These are phyloP conservation scores for Botryobasidium botryosum DNA, from an alignment of 768 basidiomycete species.

Conservation along the genomic window DNA sequence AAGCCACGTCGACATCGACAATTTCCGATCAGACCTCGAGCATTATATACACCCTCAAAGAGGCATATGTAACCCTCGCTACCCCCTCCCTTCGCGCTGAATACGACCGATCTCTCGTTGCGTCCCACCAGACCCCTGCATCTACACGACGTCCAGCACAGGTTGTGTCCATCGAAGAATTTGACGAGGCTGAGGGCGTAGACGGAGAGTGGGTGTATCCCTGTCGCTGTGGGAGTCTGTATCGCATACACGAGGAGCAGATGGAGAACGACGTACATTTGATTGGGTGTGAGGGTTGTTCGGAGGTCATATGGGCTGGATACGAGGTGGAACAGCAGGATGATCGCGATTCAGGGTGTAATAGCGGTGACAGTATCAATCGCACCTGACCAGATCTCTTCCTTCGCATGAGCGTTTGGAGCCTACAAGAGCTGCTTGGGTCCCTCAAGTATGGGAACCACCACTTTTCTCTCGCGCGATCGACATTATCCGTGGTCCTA, in stretches of 20 bases:
- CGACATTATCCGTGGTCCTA: too few relatives aligned
- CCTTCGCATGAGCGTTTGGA: too few relatives aligned
- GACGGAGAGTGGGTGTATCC: conserved; percentile 35
- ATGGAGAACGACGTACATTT: conserved; percentile 61
- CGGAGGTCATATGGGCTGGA: conserved; percentile 74
- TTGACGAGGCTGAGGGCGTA: conserved; percentile 23
- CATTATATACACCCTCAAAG: conserved; percentile 27
- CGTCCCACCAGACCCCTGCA: conserved; percentile 1
- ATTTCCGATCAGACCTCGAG: conserved; percentile 7
- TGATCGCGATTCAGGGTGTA: too few relatives aligned
- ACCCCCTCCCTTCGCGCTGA: conserved; percentile 29
- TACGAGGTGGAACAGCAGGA: conserved; percentile 37
- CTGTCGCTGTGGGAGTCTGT: conserved; percentile 62
- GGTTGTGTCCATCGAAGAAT: conserved; percentile 62
- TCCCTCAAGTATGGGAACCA: too few relatives aligned
- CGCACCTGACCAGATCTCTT: too few relatives aligned
- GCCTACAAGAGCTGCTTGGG: too few relatives aligned
- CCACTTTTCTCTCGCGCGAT: too few relatives aligned
- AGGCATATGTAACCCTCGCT: conserved; percentile 49
- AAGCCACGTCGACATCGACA: conserved; percentile 22
- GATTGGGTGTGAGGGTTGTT: conserved; percentile 56
- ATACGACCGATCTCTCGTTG: conserved; percentile 30
- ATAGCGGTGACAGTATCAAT: too few relatives aligned
- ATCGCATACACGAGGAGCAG: conserved; percentile 36
- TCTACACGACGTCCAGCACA: conserved; percentile 44